Base-by-base conservation (phyloP, 495 filamentous ascomycete genomes). In the Geoglossum glabrum region DNA sequence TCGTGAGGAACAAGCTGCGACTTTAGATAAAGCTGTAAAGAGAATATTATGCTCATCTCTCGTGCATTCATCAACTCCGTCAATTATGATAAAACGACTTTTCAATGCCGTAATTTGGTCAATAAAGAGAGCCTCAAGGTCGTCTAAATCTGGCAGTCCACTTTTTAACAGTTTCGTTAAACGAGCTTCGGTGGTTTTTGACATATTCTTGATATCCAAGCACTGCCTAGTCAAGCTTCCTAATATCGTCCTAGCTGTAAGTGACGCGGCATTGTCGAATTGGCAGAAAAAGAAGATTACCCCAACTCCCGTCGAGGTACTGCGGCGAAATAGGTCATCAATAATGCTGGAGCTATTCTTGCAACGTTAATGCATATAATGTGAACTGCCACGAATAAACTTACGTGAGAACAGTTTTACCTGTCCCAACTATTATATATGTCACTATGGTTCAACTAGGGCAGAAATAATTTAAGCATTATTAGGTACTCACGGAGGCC, bases 341-440 rank as follows among this genome's bases (percentile, higher is more conserved):
- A 45, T 45, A 21, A 55, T 28, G 56, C 60, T 36, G 47, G 45
- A 28, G 1, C 45, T 40, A 40, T 30, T 30, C 25, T 59, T 25
- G 52, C 19, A 54, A 59, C 31, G 47, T 38, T 43, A 27, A 36
- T n/a, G 17, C 11, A 45, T 23, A 34, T 19, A 10, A 46, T 26
- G 47, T 26, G 30, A 26, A 45, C 17, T 45, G n/a, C n/a, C 19
- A 57, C 10, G 6, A 40, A 50, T 19, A 19, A n/a, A 49, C 64
- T 36, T 59, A 64, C 64, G 56, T 59, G 26, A 66, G 55, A 54
- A 60, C 54, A 17, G 64, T 64, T 61, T 66, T 66, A 36, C 64
- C 64, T 54, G 56, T 63, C 30, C 64, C 64, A 30, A 63, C 64
- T 66, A 52, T 54, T 30, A 23, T 54, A 27, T 11, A 34, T 34